Evolutionary conservation across 352 stramenopile species (phyloP).

Genomic region (Phytophthora megakarya): DNA sequence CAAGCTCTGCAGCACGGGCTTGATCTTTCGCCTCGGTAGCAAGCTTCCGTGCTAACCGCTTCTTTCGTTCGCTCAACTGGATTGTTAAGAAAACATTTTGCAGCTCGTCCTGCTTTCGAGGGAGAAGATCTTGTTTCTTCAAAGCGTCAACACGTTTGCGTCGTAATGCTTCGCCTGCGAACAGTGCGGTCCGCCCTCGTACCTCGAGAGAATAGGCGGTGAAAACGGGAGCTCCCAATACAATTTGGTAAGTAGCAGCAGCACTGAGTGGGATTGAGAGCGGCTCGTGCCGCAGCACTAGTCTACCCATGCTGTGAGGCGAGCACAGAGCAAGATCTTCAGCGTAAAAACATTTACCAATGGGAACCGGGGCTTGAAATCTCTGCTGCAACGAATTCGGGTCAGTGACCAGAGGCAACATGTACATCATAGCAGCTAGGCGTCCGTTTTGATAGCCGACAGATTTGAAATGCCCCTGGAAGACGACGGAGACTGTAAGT

Average conservation of each 20-base stretch:
- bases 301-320: constrained; percentile 63
- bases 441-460: constrained; percentile 76
- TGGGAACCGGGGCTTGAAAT: constrained; percentile 38
- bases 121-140: constrained; percentile 71
- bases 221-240: constrained; percentile 69
- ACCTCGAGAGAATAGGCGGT: constrained; percentile 77
- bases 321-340: constrained; percentile 68
- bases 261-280: constrained; percentile 49
- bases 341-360: constrained; percentile 60
- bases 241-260: constrained; percentile 70
- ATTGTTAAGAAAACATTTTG: constrained; percentile 74
- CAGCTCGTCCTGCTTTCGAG: constrained; percentile 60
- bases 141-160: constrained; percentile 57
- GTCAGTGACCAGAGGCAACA: constrained; percentile 38
- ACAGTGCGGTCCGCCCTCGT: constrained; percentile 46
- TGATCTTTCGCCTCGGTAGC: constrained; percentile 54
- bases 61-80: constrained; percentile 71
- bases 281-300: constrained; percentile 72
- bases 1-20: constrained; percentile 50
- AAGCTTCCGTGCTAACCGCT: constrained; percentile 54
- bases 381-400: constrained; percentile 10
- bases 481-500: constrained; percentile 65
- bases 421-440: constrained; percentile 79
- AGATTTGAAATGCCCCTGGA: constrained; percentile 77
- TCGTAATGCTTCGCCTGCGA: constrained; percentile 53